phyloP scores from a whole-genome alignment of 345 rosid species.

The Carallia pectinifolia region DNA sequence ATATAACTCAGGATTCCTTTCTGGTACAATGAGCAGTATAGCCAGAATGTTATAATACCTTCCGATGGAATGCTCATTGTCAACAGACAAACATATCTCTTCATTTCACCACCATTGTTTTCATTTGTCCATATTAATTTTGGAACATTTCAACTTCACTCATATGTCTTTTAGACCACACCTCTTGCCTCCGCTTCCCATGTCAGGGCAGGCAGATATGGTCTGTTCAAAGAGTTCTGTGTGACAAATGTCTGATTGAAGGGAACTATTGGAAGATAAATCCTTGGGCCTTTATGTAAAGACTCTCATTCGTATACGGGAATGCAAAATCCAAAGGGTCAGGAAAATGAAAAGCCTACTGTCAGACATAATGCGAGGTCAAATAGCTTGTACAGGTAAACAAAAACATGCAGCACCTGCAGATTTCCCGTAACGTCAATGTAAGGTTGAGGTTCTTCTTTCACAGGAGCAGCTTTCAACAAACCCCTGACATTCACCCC shows the following conservation, averaged over 20 bases:
- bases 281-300: too few relatives aligned
- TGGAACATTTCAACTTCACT: not conserved
- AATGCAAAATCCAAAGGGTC: not conserved
- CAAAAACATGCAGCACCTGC: conserved; percentile 50
- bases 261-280: too few relatives aligned
- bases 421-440: conserved; percentile 94
- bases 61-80: not conserved
- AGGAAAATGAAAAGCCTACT: not conserved
- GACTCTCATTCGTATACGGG: too few relatives aligned
- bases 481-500: conserved; percentile 92
- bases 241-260: not conserved
- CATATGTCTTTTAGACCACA: not conserved
- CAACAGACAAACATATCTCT: not conserved
- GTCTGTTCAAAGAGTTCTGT: not conserved
- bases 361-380: not conserved
- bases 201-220: not conserved
- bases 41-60: not conserved
- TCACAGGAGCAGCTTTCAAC: conserved; percentile 68
- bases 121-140: not conserved
- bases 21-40: too few relatives aligned
- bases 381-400: not conserved
- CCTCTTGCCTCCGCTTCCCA: not conserved
- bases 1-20: too few relatives aligned
- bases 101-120: not conserved
- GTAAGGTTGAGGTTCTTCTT: conserved; percentile 80